Evolutionary conservation across 2,329 filamentous ascomycete species (phyloP).

Genomic region (Fusarium humuli): DNA sequence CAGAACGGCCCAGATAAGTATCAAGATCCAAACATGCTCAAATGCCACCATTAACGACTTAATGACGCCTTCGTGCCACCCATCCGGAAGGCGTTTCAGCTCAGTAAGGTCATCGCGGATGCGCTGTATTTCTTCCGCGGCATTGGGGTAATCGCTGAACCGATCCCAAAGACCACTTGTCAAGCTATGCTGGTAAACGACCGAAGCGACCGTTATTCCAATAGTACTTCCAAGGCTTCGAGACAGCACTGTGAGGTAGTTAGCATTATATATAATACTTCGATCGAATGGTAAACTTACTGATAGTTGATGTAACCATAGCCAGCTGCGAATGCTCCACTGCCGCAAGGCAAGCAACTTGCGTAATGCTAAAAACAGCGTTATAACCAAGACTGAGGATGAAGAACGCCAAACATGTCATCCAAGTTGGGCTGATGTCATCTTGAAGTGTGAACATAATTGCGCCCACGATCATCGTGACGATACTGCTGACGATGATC

Average conservation of each 20-base stretch:
- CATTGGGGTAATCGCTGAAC: background rate
- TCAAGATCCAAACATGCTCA: slow-evolving; percentile 10
- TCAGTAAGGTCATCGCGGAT: slow-evolving; percentile 1
- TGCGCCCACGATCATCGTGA: slow-evolving; percentile 54
- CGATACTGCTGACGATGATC: slow-evolving; percentile 54
- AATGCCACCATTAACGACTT: slow-evolving; percentile 18
- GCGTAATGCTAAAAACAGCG: slow-evolving; percentile 65
- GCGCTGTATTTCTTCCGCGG: background rate
- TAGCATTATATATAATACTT: background rate
- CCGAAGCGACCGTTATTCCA: slow-evolving; percentile 12
- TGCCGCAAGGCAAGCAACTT: slow-evolving; percentile 4
- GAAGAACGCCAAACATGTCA: slow-evolving; percentile 49
- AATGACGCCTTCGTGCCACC: slow-evolving; percentile 12
- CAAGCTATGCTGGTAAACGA: slow-evolving; percentile 14
- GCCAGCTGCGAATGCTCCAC: slow-evolving; percentile 15
- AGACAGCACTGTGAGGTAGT: background rate
- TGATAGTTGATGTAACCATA: slow-evolving; percentile 7
- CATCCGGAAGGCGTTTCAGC: background rate
- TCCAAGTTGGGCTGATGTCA: background rate
- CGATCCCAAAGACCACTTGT: background rate
- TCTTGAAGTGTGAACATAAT: background rate
- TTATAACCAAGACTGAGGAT: slow-evolving; percentile 76
- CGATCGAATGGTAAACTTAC: background rate
- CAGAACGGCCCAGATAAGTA: slow-evolving; percentile 5
- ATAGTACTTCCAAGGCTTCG: slow-evolving; percentile 15